phyloP scores from a whole-genome alignment of 306 rosid genomes.

The Rubus idaeus region DNA sequence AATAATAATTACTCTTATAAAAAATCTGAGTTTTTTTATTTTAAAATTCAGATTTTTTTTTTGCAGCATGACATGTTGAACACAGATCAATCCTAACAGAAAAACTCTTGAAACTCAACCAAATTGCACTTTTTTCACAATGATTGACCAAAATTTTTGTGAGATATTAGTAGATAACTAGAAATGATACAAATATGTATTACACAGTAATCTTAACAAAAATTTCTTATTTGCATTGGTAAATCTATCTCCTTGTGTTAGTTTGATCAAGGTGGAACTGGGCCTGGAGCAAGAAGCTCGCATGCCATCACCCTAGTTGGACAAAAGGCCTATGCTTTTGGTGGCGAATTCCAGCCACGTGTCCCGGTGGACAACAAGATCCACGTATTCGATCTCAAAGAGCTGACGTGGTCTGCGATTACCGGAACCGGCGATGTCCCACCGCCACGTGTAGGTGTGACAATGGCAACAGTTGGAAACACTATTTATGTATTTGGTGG shows the following conservation, averaged over 20 bases:
- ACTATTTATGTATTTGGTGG: constrained; percentile 85
- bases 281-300: constrained; percentile 89
- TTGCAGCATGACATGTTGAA: too few species aligned
- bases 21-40: neutral
- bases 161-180: neutral
- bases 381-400: constrained; percentile 60
- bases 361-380: constrained; percentile 77
- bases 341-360: constrained; percentile 87
- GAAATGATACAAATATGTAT: too few species aligned
- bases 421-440: constrained; percentile 54
- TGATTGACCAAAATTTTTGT: neutral
- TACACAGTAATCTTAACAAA: too few species aligned
- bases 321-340: constrained; percentile 71
- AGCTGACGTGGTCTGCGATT: constrained; percentile 60
- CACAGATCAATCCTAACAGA: too few species aligned
- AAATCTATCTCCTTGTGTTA: constrained; percentile 21
- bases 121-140: too few species aligned
- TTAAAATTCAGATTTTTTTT: too few species aligned
- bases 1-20: neutral
- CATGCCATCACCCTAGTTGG: constrained; percentile 78
- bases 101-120: neutral
- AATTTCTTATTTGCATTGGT: neutral
- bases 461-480: constrained; percentile 57
- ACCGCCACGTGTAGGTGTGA: constrained; percentile 85
- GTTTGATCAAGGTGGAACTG: constrained; percentile 66